Base-by-base conservation (phyloP, 2,329 filamentous ascomycete species). In the Cladophialophora psammophila region DNA sequence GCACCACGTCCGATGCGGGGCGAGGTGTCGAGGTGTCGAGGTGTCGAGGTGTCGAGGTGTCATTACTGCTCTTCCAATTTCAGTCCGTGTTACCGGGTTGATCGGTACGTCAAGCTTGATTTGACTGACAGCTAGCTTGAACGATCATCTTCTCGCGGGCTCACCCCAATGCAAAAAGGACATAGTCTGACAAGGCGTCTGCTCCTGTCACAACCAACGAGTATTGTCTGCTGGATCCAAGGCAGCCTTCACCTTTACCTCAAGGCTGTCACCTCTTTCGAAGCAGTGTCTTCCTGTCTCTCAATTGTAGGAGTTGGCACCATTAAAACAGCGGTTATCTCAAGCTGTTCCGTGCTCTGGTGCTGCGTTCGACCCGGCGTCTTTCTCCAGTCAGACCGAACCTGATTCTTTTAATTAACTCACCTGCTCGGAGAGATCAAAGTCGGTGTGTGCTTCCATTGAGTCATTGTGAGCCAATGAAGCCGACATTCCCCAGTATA, bases 381-480 rank as follows among this genome's bases (percentile, higher is more conserved):
- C 18, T 12, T 26, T 20, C 45, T 12, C 18, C 45, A 20, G 45
- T 50, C 20, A 50, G 45, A 26, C 18, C 26, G 45, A 26, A 26
- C 20, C 18, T 50, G 12, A 26, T 50, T 26, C 40, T 50, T 50
- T 20, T 9, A 50, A 3, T 10, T 13, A 4, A 3, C 45, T 15
- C 9, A 10, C 45, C 26, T 26, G 20, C n/a, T 50, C 45, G 45
- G 20, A 31, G 45, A 50, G 10, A 26, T 50, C 8, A 50, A 26
- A 31, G 45, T 50, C 18, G 45, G 45, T 50, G 45, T 50, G 45
- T 50, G 45, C 18, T 26, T 50, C 45, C 18, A 31, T 31, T 50
- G 45, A 50, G 18, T 31, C 8, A 50, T 12, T 20, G 18, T 2
- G n/a, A 50, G 45, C 45, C 20, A 50, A 26, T 31, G 20, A 10